Conservation (phyloP, 805 yeast genomes). For the Candida peoriensis region DNA sequence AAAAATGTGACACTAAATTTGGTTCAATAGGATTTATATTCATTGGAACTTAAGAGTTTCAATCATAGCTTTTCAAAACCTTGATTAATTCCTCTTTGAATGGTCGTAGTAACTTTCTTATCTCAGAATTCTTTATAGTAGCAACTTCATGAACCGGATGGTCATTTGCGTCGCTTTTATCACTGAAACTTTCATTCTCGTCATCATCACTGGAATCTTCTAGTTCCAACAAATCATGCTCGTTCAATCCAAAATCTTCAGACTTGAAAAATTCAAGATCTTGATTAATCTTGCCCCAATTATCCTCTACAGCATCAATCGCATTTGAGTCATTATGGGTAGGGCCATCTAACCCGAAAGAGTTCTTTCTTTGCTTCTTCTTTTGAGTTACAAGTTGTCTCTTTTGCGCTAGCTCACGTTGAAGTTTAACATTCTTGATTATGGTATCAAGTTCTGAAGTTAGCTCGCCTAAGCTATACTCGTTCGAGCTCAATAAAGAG, state of each 20-base stretch:
- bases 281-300: slow-evolving; percentile 40
- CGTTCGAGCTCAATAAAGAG: slow-evolving; percentile 24
- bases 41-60: no score
- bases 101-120: slow-evolving; percentile 1
- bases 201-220: slow-evolving; percentile 19
- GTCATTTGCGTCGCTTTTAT: slow-evolving; percentile 4
- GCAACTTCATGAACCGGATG: not conserved
- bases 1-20: no score
- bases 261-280: slow-evolving; percentile 34
- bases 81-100: slow-evolving; percentile 1
- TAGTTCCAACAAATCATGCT: slow-evolving; percentile 42
- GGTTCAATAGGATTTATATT: no score
- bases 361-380: slow-evolving; percentile 10
- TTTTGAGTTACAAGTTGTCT: slow-evolving; percentile 23
- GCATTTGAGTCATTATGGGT: no score
- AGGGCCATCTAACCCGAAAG: no score
- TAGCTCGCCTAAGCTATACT: slow-evolving; percentile 26
- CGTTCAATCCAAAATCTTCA: slow-evolving; percentile 44
- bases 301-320: slow-evolving; percentile 28
- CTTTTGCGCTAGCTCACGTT: slow-evolving; percentile 28
- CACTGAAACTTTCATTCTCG: slow-evolving; percentile 3
- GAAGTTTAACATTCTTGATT: slow-evolving; percentile 30
- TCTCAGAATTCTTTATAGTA: slow-evolving; percentile 2
- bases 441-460: slow-evolving; percentile 34
- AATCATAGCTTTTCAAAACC: slow-evolving; percentile 2